phyloP scores from a whole-genome alignment of 2,329 filamentous ascomycete genomes.

The Ceratocystis cubensis region DNA sequence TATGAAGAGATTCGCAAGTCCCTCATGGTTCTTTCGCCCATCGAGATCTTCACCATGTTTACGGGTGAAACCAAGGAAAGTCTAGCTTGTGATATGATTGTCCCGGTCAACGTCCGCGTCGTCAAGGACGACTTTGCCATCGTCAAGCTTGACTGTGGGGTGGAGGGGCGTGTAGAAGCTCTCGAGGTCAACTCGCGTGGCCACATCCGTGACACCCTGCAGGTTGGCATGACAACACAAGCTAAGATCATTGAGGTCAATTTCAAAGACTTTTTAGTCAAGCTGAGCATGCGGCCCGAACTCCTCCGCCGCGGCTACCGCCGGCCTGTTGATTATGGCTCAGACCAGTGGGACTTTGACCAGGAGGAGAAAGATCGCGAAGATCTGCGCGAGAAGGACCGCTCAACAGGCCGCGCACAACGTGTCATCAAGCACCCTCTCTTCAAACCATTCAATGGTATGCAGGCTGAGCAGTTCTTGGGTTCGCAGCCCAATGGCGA shows the following conservation, averaged over 20 bases:
- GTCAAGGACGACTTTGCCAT: slow-evolving; percentile 89
- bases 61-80: slow-evolving; percentile 84
- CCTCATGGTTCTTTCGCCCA: slow-evolving; percentile 55
- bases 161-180: slow-evolving; percentile 76
- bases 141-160: slow-evolving; percentile 82
- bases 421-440: slow-evolving; percentile 96
- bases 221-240: slow-evolving; percentile 69
- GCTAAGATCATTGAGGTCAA: slow-evolving; percentile 83
- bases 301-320: slow-evolving; percentile 61
- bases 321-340: slow-evolving; percentile 56
- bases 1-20: slow-evolving; percentile 87
- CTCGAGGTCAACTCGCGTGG: slow-evolving; percentile 66
- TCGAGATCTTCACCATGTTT: slow-evolving; percentile 90
- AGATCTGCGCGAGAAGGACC: slow-evolving; percentile 72
- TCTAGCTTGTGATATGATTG: slow-evolving; percentile 77
- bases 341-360: slow-evolving; percentile 74
- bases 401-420: slow-evolving; percentile 70
- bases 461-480: slow-evolving; percentile 85
- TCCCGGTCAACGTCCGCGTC: slow-evolving; percentile 76
- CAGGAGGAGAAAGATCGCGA: slow-evolving; percentile 75
- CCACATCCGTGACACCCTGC: slow-evolving; percentile 60
- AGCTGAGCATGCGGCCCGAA: slow-evolving; percentile 63
- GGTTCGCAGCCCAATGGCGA: slow-evolving; percentile 77
- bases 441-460: slow-evolving; percentile 84
- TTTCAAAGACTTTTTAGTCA: slow-evolving; percentile 70